Percentiles rank a stretch among this genome's conserved stretches.
Evolutionary conservation across 352 stramenopile genomes (phyloP).

Genomic region (Globisporangium splendens): DNA sequence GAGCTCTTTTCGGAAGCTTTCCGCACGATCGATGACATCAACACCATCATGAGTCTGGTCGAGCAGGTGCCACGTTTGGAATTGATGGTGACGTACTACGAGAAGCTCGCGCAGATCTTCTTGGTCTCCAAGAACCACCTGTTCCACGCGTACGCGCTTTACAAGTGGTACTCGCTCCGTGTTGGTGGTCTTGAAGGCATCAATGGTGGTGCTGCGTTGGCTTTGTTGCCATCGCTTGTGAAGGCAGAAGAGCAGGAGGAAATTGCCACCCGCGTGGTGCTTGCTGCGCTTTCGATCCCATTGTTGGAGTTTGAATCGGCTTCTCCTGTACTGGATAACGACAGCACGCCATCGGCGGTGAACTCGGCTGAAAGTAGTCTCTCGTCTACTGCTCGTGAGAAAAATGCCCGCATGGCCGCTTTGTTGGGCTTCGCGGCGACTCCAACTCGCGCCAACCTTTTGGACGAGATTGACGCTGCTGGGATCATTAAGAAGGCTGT

Average conservation of each 20-base stretch:
- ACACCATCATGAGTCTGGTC: slow-evolving; percentile 93
- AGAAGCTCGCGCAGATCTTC: slow-evolving; percentile 97
- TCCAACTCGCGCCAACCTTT: slow-evolving; percentile 88
- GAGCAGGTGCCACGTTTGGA: slow-evolving; percentile 91
- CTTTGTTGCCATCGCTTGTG: slow-evolving; percentile 47
- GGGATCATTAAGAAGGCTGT: slow-evolving; percentile 64
- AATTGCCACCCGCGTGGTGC: slow-evolving; percentile 89
- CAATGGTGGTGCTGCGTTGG: slow-evolving; percentile 34
- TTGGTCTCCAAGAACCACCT: slow-evolving; percentile 96
- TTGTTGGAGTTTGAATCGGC: slow-evolving; percentile 63
- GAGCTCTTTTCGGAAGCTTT: slow-evolving; percentile 98
- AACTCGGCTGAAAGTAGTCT: slow-evolving; percentile 31
- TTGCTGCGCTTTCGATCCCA: slow-evolving; percentile 93
- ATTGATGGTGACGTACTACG: slow-evolving; percentile 97
- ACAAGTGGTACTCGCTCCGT: slow-evolving; percentile 94
- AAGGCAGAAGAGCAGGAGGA: slow-evolving; percentile 71
- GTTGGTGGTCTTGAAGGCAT: slow-evolving; percentile 83
- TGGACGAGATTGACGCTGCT: slow-evolving; percentile 86
- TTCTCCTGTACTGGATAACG: slow-evolving; percentile 52
- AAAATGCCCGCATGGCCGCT: slow-evolving; percentile 91
- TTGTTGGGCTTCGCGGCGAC: slow-evolving; percentile 87
- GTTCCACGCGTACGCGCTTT: slow-evolving; percentile 96
- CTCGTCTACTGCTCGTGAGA: slow-evolving; percentile 78
- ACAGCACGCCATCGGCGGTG: slow-evolving; percentile 51
- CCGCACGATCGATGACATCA: slow-evolving; percentile 98